Evolutionary conservation across 2,329 filamentous ascomycete species (phyloP).

Genomic region (Curvularia sp.): DNA sequence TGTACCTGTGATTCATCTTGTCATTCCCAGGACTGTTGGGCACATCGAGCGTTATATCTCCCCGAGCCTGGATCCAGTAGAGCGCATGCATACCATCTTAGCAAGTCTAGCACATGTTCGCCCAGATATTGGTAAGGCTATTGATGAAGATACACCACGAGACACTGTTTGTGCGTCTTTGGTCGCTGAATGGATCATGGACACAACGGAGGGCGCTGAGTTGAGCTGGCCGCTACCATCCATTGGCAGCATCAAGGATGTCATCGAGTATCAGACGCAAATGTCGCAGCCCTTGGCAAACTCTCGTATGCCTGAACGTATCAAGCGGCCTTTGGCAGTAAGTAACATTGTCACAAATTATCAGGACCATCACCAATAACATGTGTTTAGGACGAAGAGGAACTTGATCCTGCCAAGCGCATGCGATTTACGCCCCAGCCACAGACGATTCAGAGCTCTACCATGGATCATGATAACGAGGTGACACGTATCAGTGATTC

Average conservation of each 20-base stretch:
- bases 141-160: constrained; percentile 38
- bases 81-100: constrained; percentile 47
- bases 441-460: constrained; percentile 13
- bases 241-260: constrained; percentile 41
- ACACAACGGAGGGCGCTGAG: constrained; percentile 13
- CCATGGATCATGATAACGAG: constrained; percentile 28
- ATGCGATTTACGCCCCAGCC: constrained; percentile 46
- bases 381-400: constrained; percentile 28
- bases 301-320: constrained; percentile 28
- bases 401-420: constrained; percentile 41
- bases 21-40: constrained; percentile 52
- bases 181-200: constrained; percentile 36
- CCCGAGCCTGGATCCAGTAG: constrained; percentile 20
- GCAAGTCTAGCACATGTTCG: constrained; percentile 46
- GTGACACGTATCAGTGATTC: constrained; percentile 54
- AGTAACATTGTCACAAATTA: constrained; percentile 1
- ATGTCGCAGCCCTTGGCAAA: constrained; percentile 25
- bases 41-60: constrained; percentile 54
- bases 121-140: constrained; percentile 40
- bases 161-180: constrained; percentile 34
- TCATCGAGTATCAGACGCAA: constrained; percentile 41
- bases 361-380: constrained; percentile 2
- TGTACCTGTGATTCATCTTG: constrained; percentile 48
- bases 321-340: constrained; percentile 41
- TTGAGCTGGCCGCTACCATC: constrained; percentile 39